These are phyloP conservation scores for Coemansia sp. DNA, from an alignment of 192 early-diverging fungal genomes.

Conservation along the genomic window DNA sequence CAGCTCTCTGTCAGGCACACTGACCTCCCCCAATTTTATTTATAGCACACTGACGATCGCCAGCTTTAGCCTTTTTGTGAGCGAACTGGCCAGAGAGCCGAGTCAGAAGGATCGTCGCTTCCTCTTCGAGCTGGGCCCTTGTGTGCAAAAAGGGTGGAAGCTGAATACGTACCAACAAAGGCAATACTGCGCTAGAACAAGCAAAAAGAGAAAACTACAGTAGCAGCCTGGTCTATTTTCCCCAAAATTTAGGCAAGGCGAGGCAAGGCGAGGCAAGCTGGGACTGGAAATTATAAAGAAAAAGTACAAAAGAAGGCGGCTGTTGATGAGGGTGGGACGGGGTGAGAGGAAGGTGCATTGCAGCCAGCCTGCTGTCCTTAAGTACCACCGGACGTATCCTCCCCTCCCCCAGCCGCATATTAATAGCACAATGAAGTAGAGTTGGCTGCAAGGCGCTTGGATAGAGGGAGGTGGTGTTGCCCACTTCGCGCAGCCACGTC, in stretches of 20 bases:
- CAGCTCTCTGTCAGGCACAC: constrained; percentile 4
- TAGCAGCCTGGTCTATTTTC: background rate
- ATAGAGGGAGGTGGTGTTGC: background rate
- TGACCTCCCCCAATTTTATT: background rate
- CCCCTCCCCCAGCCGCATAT: background rate
- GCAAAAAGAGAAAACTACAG: background rate
- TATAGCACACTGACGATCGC: background rate
- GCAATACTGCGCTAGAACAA: background rate
- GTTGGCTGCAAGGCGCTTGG: background rate
- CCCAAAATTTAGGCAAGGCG: background rate
- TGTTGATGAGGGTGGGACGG: background rate
- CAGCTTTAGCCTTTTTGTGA: background rate
- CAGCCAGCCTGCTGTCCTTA: background rate
- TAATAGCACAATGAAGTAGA: constrained; percentile 11
- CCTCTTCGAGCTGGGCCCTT: background rate
- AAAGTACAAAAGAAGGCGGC: constrained; percentile 8
- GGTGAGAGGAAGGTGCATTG: background rate
- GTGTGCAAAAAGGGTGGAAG: too few relatives aligned
- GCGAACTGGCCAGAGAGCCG: background rate
- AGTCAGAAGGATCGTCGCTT: background rate
- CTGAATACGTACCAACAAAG: background rate
- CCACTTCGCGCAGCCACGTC: background rate
- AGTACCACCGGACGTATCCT: background rate
- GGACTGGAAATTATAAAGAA: constrained; percentile 5
- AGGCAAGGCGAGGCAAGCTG: background rate